Base-by-base conservation (phyloP, 2,329 filamentous ascomycete genomes). In the Trichoderma koningiopsis region DNA sequence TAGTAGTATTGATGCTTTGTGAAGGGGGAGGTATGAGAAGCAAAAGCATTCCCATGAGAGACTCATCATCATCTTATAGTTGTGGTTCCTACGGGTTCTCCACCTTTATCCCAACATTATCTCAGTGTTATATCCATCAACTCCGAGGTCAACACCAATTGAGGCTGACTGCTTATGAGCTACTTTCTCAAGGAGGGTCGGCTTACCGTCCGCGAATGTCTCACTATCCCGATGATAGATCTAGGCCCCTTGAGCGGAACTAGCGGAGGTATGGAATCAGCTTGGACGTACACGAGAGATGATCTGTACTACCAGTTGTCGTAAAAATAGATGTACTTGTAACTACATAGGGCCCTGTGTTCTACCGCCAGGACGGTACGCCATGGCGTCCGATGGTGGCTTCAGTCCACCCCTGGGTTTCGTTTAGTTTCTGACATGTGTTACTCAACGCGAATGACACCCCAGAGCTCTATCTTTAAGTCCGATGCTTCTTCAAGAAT, bases 151-250 rank as follows among this genome's bases (percentile, higher is more conserved):
- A 29, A 35, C 37, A 22, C 19, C 14, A 22, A 56, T 40, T 35
- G 47, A 57, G 47, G 52, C 53, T 58, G 43, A 66, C 62, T 29
- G 37, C 63, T 57, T 6, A 24, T 58, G 27, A 58, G 53, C 53
- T 58, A 35, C 55, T 22, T 7, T 24, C 27, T 19, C 27, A 35
- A 56, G 27, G 53, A 47, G 53, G 63, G 53, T 49, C 35, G 43
- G 63, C 63, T 47, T 49, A 43, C 14, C 11, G 24, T n/a, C 8
- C 16, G 14, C 29, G 22, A 14, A 55, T 40, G 10, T 57, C 29
- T 53, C 47, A 24, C 22, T 52, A 8, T 22, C 40, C 40, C 16
- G 19, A 43, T 19, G 27, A 7, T 27, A 22, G 29, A 31, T 29
- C n/a, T n/a, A n/a, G 24, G 19, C 5, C 24, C 14, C 5, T 55